Percentiles rank a stretch among this genome's conserved stretches.
Conservation (phyloP, 2,329 filamentous ascomycete genomes). For the Ascocoryne sarcoides region DNA sequence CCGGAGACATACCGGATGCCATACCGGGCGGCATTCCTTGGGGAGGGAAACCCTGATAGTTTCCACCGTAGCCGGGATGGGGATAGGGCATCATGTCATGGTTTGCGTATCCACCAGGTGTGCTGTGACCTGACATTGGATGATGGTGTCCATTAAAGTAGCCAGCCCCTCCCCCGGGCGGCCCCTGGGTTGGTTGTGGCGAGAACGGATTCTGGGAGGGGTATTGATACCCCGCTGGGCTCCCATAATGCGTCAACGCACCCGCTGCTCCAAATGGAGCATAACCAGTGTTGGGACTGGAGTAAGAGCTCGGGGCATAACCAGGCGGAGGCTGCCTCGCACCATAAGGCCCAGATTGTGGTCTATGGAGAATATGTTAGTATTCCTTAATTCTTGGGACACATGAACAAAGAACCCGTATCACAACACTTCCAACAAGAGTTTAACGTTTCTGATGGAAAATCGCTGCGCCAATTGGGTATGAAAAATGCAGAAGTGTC, state of each 20-base stretch:
- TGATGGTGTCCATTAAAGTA: constrained; percentile 31
- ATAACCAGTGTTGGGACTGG: constrained; percentile 17
- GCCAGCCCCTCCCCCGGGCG: constrained; percentile 22
- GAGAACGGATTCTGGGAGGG: constrained; percentile 25
- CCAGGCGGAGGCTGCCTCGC: constrained; percentile 20
- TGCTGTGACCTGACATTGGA: constrained; percentile 31
- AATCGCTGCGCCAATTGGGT: no score
- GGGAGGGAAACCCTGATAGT: neutral
- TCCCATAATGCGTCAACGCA: constrained; percentile 25
- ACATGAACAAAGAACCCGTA: no score
- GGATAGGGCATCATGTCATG: constrained; percentile 26
- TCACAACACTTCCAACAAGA: no score
- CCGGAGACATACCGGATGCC: neutral
- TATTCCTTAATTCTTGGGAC: no score
- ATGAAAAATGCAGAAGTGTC: no score
- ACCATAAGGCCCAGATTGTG: constrained; percentile 23
- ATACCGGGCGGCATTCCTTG: neutral
- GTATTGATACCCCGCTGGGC: constrained; percentile 18
- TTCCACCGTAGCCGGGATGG: neutral
- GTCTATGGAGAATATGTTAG: constrained; percentile 19
- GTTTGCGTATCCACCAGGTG: constrained; percentile 17
- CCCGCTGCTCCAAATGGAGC: constrained; percentile 23
- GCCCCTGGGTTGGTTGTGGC: constrained; percentile 19
- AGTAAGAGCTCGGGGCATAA: constrained; percentile 26
- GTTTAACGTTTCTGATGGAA: no score